Base-by-base conservation (phyloP, 176 grass and related monocot species). In the Coix lacrymajobi region DNA sequence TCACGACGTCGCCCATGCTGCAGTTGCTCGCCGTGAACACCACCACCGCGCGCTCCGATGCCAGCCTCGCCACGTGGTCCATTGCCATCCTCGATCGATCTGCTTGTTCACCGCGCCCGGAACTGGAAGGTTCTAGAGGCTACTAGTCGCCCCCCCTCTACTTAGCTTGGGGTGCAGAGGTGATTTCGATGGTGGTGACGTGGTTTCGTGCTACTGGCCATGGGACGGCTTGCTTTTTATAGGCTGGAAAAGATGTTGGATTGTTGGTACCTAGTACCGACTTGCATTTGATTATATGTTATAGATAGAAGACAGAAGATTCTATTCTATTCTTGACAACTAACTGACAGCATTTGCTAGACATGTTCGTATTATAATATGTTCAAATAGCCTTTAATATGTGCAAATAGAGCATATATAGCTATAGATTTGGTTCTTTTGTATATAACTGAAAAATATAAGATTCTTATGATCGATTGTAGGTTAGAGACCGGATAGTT, bases 1-100 rank as follows among this genome's bases (percentile, higher is more conserved):
- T 94, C 62, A 94, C 82, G 8, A 87, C 20, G 82, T 92, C 87
- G 73, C 87, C 87, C 84, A 94, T 94, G 87, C 74, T 79, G 71
- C 92, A 92, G 43, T 41, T 79, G 87, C 92, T 92, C 64, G 10
- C 20, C 41, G 87, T 89, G 77, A 94, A 94, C 66, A 92, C 85
- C 73, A 92, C 89, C 71, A 88, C 92, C 8, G 92, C 87, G 22
- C 89, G 51, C 83, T 94, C 84, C 37, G 92, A 92, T n/a, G 72
- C 89, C 41, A 92, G 57, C 81, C 54, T 87, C 73, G 51, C 75
- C 67, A 94, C 89, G 26, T 67, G 31, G 4, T 94, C 92, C 92
- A 94, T 94, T 31, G 22, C 11, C 60, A 29, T 28, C 60, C 26
- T 61, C 57, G n/a, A 3, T 14, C 58, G 58, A n/a, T n/a, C 25